Percentiles rank a stretch among this genome's conserved stretches.
phyloP scores from a whole-genome alignment of 257 asterid species.

The Capsicum pubescens region DNA sequence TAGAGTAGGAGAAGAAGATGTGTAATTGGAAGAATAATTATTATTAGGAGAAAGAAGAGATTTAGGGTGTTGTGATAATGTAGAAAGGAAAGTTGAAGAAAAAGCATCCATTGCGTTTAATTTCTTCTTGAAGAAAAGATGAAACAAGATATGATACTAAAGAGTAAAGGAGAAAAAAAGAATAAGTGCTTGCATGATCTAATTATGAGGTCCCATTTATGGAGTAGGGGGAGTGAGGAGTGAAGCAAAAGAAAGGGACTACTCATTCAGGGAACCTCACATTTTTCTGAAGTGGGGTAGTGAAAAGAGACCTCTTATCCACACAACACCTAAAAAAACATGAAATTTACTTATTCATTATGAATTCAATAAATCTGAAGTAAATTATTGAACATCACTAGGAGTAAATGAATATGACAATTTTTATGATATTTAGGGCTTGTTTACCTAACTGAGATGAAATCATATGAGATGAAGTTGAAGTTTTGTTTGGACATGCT shows the following conservation, averaged over 20 bases:
- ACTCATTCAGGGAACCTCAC: not conserved
- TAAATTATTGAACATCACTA: too few relatives aligned
- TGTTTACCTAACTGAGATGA: too few relatives aligned
- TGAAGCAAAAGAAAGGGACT: constrained; percentile 9
- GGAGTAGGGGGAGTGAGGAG: not conserved
- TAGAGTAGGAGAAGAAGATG: constrained; percentile 29
- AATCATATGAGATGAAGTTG: too few relatives aligned
- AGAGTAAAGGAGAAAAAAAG: not conserved
- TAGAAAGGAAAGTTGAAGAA: constrained; percentile 57
- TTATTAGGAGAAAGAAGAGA: constrained; percentile 11
- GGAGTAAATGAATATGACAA: too few relatives aligned
- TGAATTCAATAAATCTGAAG: not conserved
- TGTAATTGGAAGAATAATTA: too few relatives aligned
- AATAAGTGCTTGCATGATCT: not conserved
- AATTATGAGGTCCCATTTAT: not conserved
- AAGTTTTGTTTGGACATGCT: too few relatives aligned
- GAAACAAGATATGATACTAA: constrained; percentile 5
- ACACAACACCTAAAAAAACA: not conserved
- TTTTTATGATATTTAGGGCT: too few relatives aligned
- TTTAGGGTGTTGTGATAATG: constrained; percentile 35
- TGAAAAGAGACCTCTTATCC: not conserved
- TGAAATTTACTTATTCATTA: too few relatives aligned
- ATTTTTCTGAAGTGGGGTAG: not conserved
- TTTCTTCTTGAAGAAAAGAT: not conserved
- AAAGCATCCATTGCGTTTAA: constrained; percentile 52